Conservation (phyloP, 2,329 filamentous ascomycete species). For the Orbilia blumenaviensis region DNA sequence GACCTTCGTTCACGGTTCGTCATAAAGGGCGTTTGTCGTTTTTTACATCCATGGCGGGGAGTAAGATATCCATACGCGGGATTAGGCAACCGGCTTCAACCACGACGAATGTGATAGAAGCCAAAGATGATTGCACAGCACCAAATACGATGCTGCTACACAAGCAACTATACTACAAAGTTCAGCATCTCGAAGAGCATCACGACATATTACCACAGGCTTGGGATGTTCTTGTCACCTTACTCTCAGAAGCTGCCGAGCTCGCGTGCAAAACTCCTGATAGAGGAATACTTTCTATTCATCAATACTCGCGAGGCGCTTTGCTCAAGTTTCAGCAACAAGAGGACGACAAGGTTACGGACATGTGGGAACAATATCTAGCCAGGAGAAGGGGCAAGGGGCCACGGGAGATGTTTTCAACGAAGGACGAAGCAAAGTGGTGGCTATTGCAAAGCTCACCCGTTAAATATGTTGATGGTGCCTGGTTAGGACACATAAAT, state of each 20-base stretch:
- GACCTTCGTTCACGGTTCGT: neutral
- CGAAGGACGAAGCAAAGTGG: slow-evolving; percentile 60
- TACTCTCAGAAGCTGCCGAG: slow-evolving; percentile 60
- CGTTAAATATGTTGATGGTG: slow-evolving; percentile 65
- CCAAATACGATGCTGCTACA: neutral
- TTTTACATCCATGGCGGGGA: neutral
- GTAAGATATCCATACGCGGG: neutral
- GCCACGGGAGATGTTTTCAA: slow-evolving; percentile 60
- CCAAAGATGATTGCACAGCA: neutral
- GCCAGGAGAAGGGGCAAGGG: slow-evolving; percentile 59
- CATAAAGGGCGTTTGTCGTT: neutral
- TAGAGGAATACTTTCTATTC: slow-evolving; percentile 59
- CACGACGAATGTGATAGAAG: neutral
- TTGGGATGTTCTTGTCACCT: slow-evolving; percentile 59
- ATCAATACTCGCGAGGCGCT: slow-evolving; percentile 58
- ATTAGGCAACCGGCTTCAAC: neutral
- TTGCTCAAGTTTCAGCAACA: slow-evolving; percentile 59
- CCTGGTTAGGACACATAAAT: slow-evolving; percentile 65
- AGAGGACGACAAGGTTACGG: slow-evolving; percentile 59
- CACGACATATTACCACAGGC: slow-evolving; percentile 60
- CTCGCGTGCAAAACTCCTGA: slow-evolving; percentile 55
- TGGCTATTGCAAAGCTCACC: slow-evolving; percentile 63
- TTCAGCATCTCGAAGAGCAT: slow-evolving; percentile 62
- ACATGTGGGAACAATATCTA: slow-evolving; percentile 60
- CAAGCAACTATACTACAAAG: slow-evolving; percentile 36